Evolutionary conservation across 1,284 basidiomycete genomes (phyloP), one percentile per base, ranked within the genome.

Genomic region (Trametes versicolor): DNA sequence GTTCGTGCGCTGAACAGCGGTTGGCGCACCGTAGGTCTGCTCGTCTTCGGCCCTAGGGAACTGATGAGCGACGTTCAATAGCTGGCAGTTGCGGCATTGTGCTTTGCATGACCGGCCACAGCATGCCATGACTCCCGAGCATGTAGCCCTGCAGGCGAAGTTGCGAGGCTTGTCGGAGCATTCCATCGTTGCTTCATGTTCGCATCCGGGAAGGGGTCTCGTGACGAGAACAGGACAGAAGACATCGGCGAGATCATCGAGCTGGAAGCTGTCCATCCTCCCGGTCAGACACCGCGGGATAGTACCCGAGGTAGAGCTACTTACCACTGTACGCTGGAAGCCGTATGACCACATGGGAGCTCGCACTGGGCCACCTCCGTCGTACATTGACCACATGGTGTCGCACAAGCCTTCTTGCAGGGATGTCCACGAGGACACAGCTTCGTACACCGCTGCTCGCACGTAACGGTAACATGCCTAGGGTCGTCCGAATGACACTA

Each of bases 401-500:
- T 78, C 1, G 81, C 80, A 69, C 92, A 93, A 36, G 79, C 69
- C 55, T 82, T 83, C 19, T 73, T 68, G 71, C 91, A 93, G 0
- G 89, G 90, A 72, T 93, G 91, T 0, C 78, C 77, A 32, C 87
- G 80, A 3, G 77, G 69, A 66, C 89, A 91, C 4, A 87, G 77
- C 36, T 80, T 78, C 25, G 81, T 74, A 68, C 91, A 93, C 0
- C 75, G 77, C 63, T 86, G 79, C 13, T 74, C 75, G 68, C 91
- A 93, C 19, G 73, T 70, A 0, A 88, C 81, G 1, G 78, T 70
- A 9, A 82, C 58, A 70, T 92, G 90, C 10, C 82, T 79, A 0
- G 81, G 80, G 66, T 88, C 87, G 63, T 90, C 89, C 0, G 86
- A 82, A 71, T 93, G 92, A 66, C 92, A 93, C 87, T 92, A 43